These are phyloP conservation scores for Bidens hawaiensis DNA, from an alignment of 140 eudicot genomes.

Conservation along the genomic window DNA sequence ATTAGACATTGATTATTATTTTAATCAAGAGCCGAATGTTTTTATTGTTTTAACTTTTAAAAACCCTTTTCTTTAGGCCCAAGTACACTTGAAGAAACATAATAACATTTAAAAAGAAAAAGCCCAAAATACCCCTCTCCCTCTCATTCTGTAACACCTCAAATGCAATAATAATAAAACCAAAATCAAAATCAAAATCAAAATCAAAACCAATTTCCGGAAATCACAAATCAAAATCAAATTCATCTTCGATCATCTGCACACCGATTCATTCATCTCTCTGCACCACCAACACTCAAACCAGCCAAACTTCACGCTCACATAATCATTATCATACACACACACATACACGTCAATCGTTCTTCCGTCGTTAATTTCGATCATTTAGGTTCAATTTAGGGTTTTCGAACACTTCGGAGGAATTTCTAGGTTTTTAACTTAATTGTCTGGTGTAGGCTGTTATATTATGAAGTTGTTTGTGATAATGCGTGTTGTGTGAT, in stretches of 20 bases:
- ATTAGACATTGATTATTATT: too few relatives aligned
- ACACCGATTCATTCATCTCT: slow-evolving; percentile 24
- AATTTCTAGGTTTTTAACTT: slow-evolving; percentile 32
- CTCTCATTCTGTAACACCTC: slow-evolving; percentile 5
- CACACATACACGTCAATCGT: slow-evolving; percentile 12
- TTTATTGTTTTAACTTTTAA: not conserved
- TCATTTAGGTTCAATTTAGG: slow-evolving; percentile 30
- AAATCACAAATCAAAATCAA: slow-evolving; percentile 20
- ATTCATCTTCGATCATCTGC: slow-evolving; percentile 14
- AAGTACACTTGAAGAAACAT: not conserved
- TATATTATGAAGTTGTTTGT: not conserved
- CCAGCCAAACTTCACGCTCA: slow-evolving; percentile 10
- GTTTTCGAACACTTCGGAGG: slow-evolving; percentile 30
- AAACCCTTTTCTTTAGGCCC: not conserved
- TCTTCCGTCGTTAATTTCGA: slow-evolving; percentile 13
- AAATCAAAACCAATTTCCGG: slow-evolving; percentile 20
- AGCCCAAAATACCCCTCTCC: slow-evolving; percentile 17
- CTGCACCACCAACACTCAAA: not conserved
- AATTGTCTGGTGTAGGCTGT: slow-evolving; percentile 17
- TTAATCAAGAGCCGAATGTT: not conserved
- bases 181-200: too few relatives aligned
- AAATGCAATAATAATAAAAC: slow-evolving; percentile 17
- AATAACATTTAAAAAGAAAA: too few relatives aligned
- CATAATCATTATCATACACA: slow-evolving; percentile 6
- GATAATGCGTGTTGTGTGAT: slow-evolving; percentile 24